Evolutionary conservation across 2,329 filamentous ascomycete species (phyloP), one percentile per base, ranked within the genome.

Genomic region (Hypomyces rosellus): DNA sequence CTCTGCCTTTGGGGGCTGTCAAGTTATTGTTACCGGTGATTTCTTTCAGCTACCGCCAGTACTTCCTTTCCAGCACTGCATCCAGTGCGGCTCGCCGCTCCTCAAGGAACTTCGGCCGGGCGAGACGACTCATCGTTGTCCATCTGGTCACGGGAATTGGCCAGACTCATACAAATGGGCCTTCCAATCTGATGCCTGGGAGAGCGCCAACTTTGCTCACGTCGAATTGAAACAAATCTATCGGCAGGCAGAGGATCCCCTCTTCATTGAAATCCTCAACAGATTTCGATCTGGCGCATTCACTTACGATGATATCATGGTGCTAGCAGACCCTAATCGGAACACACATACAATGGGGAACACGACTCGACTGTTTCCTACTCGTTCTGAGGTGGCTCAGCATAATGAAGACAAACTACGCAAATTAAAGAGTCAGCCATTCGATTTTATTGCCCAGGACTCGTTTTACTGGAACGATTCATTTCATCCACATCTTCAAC

Each of bases 31-130:
- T 1, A 61, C 61, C 0, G 62, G 63, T 1, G 81, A 85, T 55
- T 83, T 84, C 50, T 81, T 74, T 54, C 78, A 83, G 56, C 61
- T 85, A 0, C 76, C 81, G 0, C 80, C 81, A 0, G 79, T 85
- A 2, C 75, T 73, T 41, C 78, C 78, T 0, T 83, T 84, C 43
- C 7, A 43, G 1, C 15, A 50, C 16, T 65, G 61, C 39, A 49
- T 54, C 9, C 0, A 16, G 1, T 65, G 61, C 11, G 60, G 59
- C 49, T 51, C 8, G 3, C 12, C 11, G 13, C 15, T 1, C 18
- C 2, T 2, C 0, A n/a, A 9, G 4, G 15, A 1, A 58, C 43
- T 3, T 33, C 38, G 69, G 49, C 51, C 57, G 46, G 49, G 1
- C 30, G 25, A 8, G 25, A 37, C 4, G 5, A 16, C 5, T 11